phyloP scores from a whole-genome alignment of 768 basidiomycete species.

The Pulveroboletus sp. region DNA sequence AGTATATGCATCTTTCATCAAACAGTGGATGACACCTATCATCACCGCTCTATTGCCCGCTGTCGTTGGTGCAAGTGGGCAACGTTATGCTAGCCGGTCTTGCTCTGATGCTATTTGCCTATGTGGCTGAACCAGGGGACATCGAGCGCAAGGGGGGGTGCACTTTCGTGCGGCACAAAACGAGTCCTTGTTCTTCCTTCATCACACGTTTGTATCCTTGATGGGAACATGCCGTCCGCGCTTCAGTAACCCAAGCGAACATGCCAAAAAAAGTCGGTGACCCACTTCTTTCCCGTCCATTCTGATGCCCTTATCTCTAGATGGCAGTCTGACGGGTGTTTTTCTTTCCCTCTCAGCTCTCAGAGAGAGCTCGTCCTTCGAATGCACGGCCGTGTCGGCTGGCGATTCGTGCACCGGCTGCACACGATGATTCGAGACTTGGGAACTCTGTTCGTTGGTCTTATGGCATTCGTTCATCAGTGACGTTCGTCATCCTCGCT shows the following conservation, averaged over 20 bases:
- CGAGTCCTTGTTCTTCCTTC: too few species aligned
- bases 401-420: slow-evolving; percentile 17
- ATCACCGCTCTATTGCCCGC: too few species aligned
- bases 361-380: slow-evolving; percentile 55
- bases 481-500: neutral
- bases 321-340: slow-evolving; percentile 41
- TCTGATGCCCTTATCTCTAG: slow-evolving; percentile 33
- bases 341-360: neutral
- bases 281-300: neutral
- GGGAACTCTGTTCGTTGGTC: neutral
- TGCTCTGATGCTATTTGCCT: too few species aligned
- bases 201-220: too few species aligned
- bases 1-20: neutral
- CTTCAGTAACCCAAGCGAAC: slow-evolving; percentile 47
- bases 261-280: slow-evolving; percentile 45
- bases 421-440: neutral
- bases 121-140: too few species aligned
- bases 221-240: slow-evolving; percentile 13
- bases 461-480: slow-evolving; percentile 3
- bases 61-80: too few species aligned
- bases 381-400: slow-evolving; percentile 39
- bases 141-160: too few species aligned
- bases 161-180: too few species aligned
- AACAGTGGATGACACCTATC: too few species aligned
- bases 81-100: too few species aligned